A percentile compares a stretch with the other conserved stretches of the same genome.
Evolutionary conservation across 202 grass and related monocot species (phyloP).

Genomic region (Brachypodium distachyon): DNA sequence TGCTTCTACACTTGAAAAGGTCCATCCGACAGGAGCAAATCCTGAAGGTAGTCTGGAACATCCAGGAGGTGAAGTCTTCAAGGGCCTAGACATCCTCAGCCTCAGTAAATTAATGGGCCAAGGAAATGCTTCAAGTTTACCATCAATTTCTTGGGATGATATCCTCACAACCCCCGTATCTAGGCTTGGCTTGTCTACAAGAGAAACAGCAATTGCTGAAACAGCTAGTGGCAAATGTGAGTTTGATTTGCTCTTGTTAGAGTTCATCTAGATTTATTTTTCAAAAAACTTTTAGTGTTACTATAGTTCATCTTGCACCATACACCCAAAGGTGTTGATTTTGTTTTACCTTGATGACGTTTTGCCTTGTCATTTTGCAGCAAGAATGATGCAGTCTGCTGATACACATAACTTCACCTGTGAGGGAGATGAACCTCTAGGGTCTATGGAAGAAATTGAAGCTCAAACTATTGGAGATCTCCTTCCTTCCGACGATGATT

Average conservation of each 20-base stretch:
- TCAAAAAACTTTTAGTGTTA: neutral
- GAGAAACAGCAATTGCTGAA: conserved; percentile 15
- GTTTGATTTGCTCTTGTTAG: conserved; percentile 11
- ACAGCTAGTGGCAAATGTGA: conserved; percentile 36
- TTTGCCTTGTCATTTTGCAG: conserved; percentile 24
- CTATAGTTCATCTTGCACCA: no score
- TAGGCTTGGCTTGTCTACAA: conserved; percentile 18
- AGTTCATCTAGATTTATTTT: neutral
- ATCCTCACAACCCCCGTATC: conserved; percentile 22
- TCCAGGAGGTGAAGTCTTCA: conserved; percentile 22
- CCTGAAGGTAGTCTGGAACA: conserved; percentile 15
- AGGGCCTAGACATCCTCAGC: conserved; percentile 26
- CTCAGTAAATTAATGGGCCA: conserved; percentile 22
- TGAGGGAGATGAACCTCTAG: conserved; percentile 44
- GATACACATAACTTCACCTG: conserved; percentile 24
- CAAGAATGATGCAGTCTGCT: conserved; percentile 36
- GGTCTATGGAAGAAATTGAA: conserved; percentile 66
- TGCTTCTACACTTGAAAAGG: conserved; percentile 43
- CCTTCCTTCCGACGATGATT: conserved; percentile 67
- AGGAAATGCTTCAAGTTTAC: conserved; percentile 12
- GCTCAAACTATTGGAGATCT: conserved; percentile 80
- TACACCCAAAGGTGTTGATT: neutral
- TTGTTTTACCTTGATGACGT: neutral
- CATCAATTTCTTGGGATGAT: conserved; percentile 29
- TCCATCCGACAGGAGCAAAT: conserved; percentile 19